Evolutionary conservation across 2,329 filamentous ascomycete genomes (phyloP), one percentile per base, ranked within the genome.

Genomic region (Claviceps paspali): DNA sequence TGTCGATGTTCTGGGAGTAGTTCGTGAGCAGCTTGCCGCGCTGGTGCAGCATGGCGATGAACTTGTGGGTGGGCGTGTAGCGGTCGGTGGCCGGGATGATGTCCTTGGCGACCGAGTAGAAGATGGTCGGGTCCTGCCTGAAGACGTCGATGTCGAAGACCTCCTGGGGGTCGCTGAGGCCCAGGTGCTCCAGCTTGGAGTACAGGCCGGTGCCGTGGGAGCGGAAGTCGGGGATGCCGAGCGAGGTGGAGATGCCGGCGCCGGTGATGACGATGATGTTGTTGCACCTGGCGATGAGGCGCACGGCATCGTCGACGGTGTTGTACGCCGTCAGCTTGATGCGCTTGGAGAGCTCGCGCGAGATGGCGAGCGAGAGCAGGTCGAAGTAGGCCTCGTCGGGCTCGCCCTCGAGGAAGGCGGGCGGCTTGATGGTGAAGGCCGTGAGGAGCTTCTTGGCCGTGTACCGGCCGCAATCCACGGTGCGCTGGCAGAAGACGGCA

Each of bases 1-100:
- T 95, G 64, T 98, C 91, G 52, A 98, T 96, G 57, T 98, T 98
- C 56, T 98, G 91, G 0, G 91, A 93, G 63, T 95, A 98, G 61
- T 96, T 95, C 29, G 87, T 96, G 41, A 95, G 72, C 6, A 98
- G 72, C 57, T 94, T 94, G 46, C 74, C 77, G 56, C 86, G 82
- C 47, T 88, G 72, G 57, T 98, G 83, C 26, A 98, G 71, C 49
- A 95, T 69, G 24, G 78, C 76, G 52, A 98, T 92, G 62, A 98
- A 98, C 37, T 81, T 79, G 64, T 98, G 91, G 0, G 91, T 96
- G 0, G 88, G 87, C 1, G 88, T 86, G 64, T 77, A 93, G 49
- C 77, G 77, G 46, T 83, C 77, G 11, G 79, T 77, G 17, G 76
- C 73, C 9, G 88, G 86, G 22, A 96, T 64, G 45, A 96, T 94